Base-by-base conservation (phyloP, 2,329 filamentous ascomycete genomes). In the Acrodontium crateriforme region DNA sequence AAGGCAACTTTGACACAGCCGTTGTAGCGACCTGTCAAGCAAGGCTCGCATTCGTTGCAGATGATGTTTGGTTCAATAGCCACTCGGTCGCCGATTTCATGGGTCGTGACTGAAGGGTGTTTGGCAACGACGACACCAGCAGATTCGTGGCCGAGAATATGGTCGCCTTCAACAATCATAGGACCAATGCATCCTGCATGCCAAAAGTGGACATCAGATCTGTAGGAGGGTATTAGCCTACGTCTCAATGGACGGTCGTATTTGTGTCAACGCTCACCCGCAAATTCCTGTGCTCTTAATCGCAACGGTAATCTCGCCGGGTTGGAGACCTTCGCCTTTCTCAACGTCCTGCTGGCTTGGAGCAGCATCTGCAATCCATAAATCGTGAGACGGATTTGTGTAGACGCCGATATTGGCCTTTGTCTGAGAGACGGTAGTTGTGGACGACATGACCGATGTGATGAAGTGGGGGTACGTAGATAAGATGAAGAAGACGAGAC, bases 171-270 rank as follows among this genome's bases (percentile, higher is more conserved):
- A 25, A 95, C 87, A 38, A 94, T 77, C 85, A 94, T 94, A 42
- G 85, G 85, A 16, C 87, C 87, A 52, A 95, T 95, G 62, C 80
- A 81, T 41, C 87, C 87, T 27, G 79, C 78, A 53, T 91, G 82
- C 87, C 87, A 95, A 65, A 95, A 95, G 61, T 95, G 87, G 31
- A 95, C 77, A 56, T 94, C 85, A 35, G 82, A 92, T 32, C 81
- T 87, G 45, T 7, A 18, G 28, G 17, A 24, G 20, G 25, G 11
- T 14, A 27, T 20, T 30, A n/a, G n/a, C n/a, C 4, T 5, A 21
- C 9, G 16, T 8, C 3, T 20, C n/a, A 13, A 19, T 11, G 6
- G 19, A 6, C 22, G 13, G 15, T 11, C 12, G 23, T 4, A 8
- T 9, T 15, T 27, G 10, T 33, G 24, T 21, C 22, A 4, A n/a